Evolutionary conservation across 495 filamentous ascomycete genomes (phyloP).

Genomic region (Echria macrotheca): DNA sequence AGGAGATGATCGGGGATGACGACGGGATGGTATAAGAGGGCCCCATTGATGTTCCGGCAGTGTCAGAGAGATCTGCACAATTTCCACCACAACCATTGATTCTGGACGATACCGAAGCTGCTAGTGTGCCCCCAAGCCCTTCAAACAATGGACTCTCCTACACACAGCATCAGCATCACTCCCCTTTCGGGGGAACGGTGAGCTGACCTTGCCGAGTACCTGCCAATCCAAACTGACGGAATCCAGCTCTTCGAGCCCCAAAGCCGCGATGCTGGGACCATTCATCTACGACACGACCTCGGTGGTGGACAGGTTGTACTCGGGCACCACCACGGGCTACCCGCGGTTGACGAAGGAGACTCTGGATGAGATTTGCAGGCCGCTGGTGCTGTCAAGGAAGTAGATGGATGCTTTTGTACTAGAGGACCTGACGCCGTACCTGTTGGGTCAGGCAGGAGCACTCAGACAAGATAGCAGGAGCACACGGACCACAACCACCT

Average conservation of each 20-base stretch:
- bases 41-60: no score
- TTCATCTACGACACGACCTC: slow-evolving; percentile 8
- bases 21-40: no score
- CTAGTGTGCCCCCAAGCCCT: no score
- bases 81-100: no score
- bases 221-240: neutral
- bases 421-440: no score
- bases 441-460: no score
- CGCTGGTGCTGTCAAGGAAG: neutral
- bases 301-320: slow-evolving; percentile 1
- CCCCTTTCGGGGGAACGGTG: neutral
- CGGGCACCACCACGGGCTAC: neutral
- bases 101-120: no score
- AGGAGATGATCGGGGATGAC: no score
- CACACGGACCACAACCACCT: no score
- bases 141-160: neutral
- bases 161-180: neutral
- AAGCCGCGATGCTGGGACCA: neutral
- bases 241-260: neutral
- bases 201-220: neutral
- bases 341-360: neutral
- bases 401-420: no score
- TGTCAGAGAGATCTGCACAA: no score
- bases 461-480: no score
- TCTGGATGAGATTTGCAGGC: slow-evolving; percentile 7